Base-by-base conservation (phyloP, 345 rosid species). In the Rhodomyrtus tomentosa region DNA sequence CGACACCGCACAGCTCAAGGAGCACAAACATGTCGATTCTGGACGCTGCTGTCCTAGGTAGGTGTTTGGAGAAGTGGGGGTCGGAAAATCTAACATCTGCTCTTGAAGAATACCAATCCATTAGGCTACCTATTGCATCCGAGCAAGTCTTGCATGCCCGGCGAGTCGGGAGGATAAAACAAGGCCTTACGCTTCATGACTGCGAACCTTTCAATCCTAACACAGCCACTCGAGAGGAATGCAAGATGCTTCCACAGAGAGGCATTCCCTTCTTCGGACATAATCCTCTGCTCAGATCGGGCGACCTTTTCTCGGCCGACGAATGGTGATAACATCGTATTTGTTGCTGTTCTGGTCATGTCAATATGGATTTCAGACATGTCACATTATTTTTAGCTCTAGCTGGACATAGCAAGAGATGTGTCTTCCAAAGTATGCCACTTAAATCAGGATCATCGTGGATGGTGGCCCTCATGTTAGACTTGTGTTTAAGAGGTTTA, bases 1-100 rank as follows among this genome's bases (percentile, higher is more conserved):
- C 90, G 0, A 91, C 94, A 40, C 98, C 98, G 82, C 96, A 93
- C 79, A 92, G 93, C 24, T 22, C 90, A 72, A 89, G 98, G 90
- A 96, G 99, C 88, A 95, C 97, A 50, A 96, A 95, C 92, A 95
- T 95, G 97, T 93, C 96, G 3, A 40, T 95, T 59, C 51, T 95
- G 73, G 99, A 96, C 83, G 96, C 96, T 0, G 91, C 88, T 49
- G 92, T 92, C 62, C 86, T 95, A 27, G 93, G 97, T 25, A 88
- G 90, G 81, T 92, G 95, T 91, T 86, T 95, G 29, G 84, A 87
- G 84, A 92, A 89, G 83, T 88, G 89, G 88, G 95, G 94, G 50
- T 81, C 50, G 3, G 88, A 91, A 52, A 88, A 88, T 51, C 73
- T 93, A 55, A 22, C 54, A 22, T 86, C 85, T 13, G 93, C 94